These are phyloP conservation scores for Ogataea methylovora DNA, from an alignment of 805 yeast genomes.

Conservation along the genomic window DNA sequence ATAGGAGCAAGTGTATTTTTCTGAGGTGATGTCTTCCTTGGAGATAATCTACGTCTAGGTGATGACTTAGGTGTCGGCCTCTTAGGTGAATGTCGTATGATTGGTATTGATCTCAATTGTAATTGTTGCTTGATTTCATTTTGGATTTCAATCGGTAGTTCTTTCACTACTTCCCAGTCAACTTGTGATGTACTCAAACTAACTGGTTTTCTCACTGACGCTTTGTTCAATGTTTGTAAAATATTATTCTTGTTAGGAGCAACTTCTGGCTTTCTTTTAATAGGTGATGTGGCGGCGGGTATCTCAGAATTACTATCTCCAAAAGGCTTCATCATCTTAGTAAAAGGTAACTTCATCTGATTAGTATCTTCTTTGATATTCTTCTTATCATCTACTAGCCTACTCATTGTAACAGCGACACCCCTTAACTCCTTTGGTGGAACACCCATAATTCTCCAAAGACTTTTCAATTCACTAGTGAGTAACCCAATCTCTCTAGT, in stretches of 20 bases:
- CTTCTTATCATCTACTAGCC: conserved; percentile 35
- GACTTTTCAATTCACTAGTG: conserved; percentile 47
- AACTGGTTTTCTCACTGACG: neutral
- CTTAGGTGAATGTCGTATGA: too few relatives aligned
- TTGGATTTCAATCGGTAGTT: conserved; percentile 60
- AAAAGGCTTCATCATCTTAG: conserved; percentile 5
- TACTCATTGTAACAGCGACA: conserved; percentile 60
- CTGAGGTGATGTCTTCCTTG: conserved; percentile 10
- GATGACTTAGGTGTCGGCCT: too few relatives aligned
- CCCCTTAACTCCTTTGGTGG: conserved; percentile 73
- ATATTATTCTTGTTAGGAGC: neutral
- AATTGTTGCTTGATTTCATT: conserved; percentile 52
- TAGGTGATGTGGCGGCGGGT: neutral
- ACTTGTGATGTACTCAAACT: conserved; percentile 23
- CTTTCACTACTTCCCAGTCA: conserved; percentile 58
- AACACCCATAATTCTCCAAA: conserved; percentile 48
- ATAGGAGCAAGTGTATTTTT: conserved; percentile 1
- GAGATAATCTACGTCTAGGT: too few relatives aligned
- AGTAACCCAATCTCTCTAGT: conserved; percentile 56
- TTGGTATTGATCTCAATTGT: conserved; percentile 27
- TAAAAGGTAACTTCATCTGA: conserved; percentile 29
- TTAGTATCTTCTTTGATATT: conserved; percentile 14
- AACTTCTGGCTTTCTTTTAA: neutral
- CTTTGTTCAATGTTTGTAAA: neutral
- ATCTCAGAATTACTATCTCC: conserved; percentile 1